phyloP scores from a whole-genome alignment of 2,329 filamentous ascomycete species.

The Hypocreales sp. region DNA sequence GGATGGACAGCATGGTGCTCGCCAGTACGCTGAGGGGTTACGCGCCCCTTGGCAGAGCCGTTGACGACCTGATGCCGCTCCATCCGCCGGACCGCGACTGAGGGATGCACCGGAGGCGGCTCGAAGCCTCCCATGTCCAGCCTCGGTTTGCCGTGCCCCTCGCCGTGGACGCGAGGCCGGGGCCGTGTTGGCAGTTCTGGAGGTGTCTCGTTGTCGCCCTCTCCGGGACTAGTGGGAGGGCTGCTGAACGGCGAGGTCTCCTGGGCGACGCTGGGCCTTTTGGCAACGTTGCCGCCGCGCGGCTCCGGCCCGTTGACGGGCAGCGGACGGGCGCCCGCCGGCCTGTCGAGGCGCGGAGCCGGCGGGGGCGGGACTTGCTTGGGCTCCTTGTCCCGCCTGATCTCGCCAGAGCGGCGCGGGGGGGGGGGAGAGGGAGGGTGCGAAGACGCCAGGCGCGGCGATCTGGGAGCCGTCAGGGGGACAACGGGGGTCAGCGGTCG shows the following conservation, averaged over 20 bases:
- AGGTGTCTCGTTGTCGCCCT: conserved; percentile 27
- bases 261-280: conserved; percentile 12
- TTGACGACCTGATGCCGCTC: conserved; percentile 28
- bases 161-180: conserved; percentile 22
- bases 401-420: conserved; percentile 44
- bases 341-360: conserved; percentile 66
- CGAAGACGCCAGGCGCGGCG: conserved; percentile 29
- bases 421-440: conserved; percentile 48
- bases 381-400: conserved; percentile 31
- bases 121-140: conserved; percentile 22
- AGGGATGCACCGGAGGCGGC: conserved; percentile 36
- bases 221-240: conserved; percentile 57
- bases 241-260: conserved; percentile 71
- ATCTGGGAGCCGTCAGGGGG: conserved; percentile 18
- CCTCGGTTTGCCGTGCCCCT: conserved; percentile 8
- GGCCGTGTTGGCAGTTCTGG: conserved; percentile 34
- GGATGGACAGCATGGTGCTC: conserved; percentile 33
- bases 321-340: conserved; percentile 16
- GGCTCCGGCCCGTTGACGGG: conserved; percentile 5
- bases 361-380: conserved; percentile 47
- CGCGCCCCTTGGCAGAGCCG: conserved; percentile 18
- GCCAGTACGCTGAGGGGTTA: conserved; percentile 24
- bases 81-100: conserved; percentile 25
- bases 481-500: conserved; percentile 36
- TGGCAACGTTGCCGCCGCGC: conserved; percentile 3